A percentile compares a stretch with the other conserved stretches of the same genome.
These are phyloP conservation scores for Ophiostoma angusticollis DNA, from an alignment of 2,329 filamentous ascomycete genomes.

Conservation along the genomic window DNA sequence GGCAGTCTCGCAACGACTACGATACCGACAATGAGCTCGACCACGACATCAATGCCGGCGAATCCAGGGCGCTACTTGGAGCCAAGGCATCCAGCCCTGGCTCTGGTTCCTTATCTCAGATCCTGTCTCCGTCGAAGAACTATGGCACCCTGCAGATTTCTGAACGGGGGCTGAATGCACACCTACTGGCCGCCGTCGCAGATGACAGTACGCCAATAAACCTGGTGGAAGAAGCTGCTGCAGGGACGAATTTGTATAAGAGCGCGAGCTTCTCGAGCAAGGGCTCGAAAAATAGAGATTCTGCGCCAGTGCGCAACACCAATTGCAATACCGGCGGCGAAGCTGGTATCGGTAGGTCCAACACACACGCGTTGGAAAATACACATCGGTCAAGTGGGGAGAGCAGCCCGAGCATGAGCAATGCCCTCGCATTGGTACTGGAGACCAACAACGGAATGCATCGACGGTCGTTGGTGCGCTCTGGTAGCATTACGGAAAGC, in stretches of 20 bases:
- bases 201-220: neutral
- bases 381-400: constrained; percentile 9
- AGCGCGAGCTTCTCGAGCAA: neutral
- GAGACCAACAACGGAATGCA: constrained; percentile 11
- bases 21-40: constrained; percentile 10
- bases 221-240: neutral
- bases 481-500: constrained; percentile 68
- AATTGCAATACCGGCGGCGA: neutral
- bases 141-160: neutral
- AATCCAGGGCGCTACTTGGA: constrained; percentile 30
- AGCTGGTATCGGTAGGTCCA: neutral
- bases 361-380: neutral
- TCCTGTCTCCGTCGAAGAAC: neutral
- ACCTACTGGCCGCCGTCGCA: neutral
- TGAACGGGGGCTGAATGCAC: neutral
- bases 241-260: neutral
- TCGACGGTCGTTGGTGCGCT: constrained; percentile 39
- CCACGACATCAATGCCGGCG: constrained; percentile 20
- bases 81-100: constrained; percentile 26
- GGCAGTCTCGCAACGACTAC: neutral
- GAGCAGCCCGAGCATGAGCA: constrained; percentile 9
- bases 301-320: neutral
- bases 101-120: too few species aligned
- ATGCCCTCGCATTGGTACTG: neutral
- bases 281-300: neutral